Evolutionary conservation across 1,139 yeast genomes (phyloP), one percentile per base, ranked within the genome.

Genomic region (Candida glucosophila): DNA sequence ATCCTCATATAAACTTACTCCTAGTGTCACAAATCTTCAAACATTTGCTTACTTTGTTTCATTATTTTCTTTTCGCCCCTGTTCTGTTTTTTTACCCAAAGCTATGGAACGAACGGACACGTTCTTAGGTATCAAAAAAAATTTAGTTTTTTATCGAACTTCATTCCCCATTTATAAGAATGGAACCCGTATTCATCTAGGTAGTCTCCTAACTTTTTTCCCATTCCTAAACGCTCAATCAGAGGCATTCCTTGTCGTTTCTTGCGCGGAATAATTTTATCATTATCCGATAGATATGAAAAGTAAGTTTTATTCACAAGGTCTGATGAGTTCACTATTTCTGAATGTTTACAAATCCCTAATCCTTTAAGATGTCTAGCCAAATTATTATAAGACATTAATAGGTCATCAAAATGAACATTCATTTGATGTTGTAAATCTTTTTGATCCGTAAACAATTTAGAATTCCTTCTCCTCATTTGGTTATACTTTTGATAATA

Each of bases 341-440:
- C 67, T 2, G 60, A 46, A 34, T 64, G 69, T 29, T 51, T 48
- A 27, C 49, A 45, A 1, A 60, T 48, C 1, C 36, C 25, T 6
- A 49, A 39, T 3, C 34, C 21, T 5, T 43, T 30, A 17, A 61
- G 29, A 3, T 25, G 10, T 4, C 24, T 19, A 3, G 44, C 22
- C 6, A 60, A 28, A 4, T 22, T 14, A 5, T 32, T 21, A 27
- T 48, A 51, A n/a, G 29, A 37, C 2, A 22, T 12, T 3, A 48
- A 36, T 20, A 40, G 40, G 2, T 19, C 15, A 24, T 50, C 44
- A 31, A 49, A 60, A 23, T 45, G 43, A 1, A 12, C 16, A 29
- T 56, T 40, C 49, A 49, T 52, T 14, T 37, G 22, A 2, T 28
- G 15, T 34, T 61, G 67, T 9, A 47, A 32, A 8, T 19, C 19